These are phyloP conservation scores for Oxytropis ochrocephala DNA, from an alignment of 306 rosid species.

Conservation along the genomic window DNA sequence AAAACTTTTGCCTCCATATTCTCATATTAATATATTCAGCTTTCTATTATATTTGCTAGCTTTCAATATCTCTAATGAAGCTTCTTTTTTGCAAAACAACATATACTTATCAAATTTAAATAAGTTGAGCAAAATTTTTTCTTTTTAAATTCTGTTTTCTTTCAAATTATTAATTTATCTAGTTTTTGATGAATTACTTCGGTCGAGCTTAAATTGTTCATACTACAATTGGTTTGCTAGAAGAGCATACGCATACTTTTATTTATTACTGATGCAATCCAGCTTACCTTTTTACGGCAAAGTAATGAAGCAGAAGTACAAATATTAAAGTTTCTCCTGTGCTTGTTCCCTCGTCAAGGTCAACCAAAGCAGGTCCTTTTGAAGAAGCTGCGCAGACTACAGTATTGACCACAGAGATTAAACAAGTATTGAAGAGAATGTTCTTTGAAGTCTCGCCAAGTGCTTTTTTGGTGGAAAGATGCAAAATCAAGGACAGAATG, in stretches of 20 bases:
- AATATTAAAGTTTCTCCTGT: conserved; percentile 44
- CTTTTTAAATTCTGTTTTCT: not conserved
- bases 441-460: conserved; percentile 70
- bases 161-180: not conserved
- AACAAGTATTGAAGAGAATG: conserved; percentile 50
- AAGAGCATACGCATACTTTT: not conserved
- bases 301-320: conserved; percentile 63
- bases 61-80: not conserved
- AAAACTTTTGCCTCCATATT: not conserved
- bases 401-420: conserved; percentile 44
- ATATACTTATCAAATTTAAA: not conserved
- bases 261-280: conserved; percentile 3
- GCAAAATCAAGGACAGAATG: conserved; percentile 65
- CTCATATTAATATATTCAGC: not conserved
- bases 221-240: not conserved
- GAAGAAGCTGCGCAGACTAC: conserved; percentile 46
- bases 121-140: not conserved
- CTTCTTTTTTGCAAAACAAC: not conserved
- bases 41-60: not conserved
- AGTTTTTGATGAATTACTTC: not conserved
- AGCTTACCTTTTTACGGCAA: conserved; percentile 58
- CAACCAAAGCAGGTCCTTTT: conserved; percentile 79
- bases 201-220: not conserved
- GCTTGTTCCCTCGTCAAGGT: conserved; percentile 57
- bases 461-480: conserved; percentile 53